Base-by-base conservation (phyloP, 495 filamentous ascomycete genomes). In the Aspergillus steynii region DNA sequence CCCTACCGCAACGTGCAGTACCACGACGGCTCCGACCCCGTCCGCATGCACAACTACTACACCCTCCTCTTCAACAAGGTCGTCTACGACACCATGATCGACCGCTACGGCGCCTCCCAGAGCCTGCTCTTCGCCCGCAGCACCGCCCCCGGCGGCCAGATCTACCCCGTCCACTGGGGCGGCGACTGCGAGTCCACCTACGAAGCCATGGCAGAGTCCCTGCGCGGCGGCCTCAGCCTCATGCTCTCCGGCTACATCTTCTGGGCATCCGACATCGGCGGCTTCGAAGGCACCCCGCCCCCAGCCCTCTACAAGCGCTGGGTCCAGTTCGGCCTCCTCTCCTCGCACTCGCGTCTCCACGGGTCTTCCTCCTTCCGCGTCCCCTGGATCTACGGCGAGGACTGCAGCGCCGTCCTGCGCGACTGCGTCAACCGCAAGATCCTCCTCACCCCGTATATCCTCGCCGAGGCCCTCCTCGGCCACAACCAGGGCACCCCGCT, bases 11-110 rank as follows among this genome's bases (percentile, higher is more conserved):
- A 86, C 62, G 82, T 90, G 10, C 65, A 77, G 46, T 88, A 85
- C 80, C 77, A 77, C 61, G 83, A 85, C 67, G 71, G 73, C 56
- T 75, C 80, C 58, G 83, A 88, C 61, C 82, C 87, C 2, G 71
- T 71, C 20, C 81, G 81, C 60, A 90, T 90, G 87, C 88, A 90
- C 74, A 91, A 91, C 68, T 90, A 85, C 75, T 90, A 90, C 68
- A 80, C 88, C 47, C 86, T 86, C 62, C 70, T 88, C 2, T 90
- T 88, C 77, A 90, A 90, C 73, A 80, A 85, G 64, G 63, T 85
- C 61, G 88, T 88, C n/a, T 90, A 88, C 69, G 79, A 85, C 55
- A 79, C 86, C 4, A 76, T 91, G 28, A 82, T 83, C 66, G 71
- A 70, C 37, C 77, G 83, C n/a, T 84, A 84, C 58, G 87, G 86